These are phyloP conservation scores for Backusella macrospora DNA, from an alignment of 192 early-diverging fungal genomes.

Conservation along the genomic window DNA sequence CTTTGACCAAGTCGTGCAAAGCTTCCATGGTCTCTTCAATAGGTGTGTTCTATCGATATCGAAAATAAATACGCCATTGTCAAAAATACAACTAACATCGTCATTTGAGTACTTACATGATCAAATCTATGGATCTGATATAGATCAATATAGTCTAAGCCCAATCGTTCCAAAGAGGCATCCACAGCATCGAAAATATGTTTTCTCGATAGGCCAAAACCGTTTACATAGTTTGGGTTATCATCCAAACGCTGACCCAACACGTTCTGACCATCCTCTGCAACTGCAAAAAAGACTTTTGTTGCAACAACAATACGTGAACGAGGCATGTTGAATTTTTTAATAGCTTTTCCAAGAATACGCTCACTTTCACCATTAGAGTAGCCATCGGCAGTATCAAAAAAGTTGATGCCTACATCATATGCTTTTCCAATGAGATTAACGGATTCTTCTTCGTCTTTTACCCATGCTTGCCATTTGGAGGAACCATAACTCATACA, in stretches of 20 bases:
- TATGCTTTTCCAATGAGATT: slow-evolving; percentile 38
- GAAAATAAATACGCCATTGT: too few relatives aligned
- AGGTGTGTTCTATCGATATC: slow-evolving; percentile 38
- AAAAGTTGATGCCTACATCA: slow-evolving; percentile 41
- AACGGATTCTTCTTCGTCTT: slow-evolving; percentile 43
- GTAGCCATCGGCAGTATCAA: slow-evolving; percentile 32
- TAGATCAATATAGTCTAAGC: slow-evolving; percentile 51
- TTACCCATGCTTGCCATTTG: slow-evolving; percentile 45
- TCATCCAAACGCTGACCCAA: background rate
- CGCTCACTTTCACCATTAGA: slow-evolving; percentile 35
- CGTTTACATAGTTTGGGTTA: slow-evolving; percentile 15
- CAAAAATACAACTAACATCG: background rate
- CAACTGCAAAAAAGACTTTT: slow-evolving; percentile 37
- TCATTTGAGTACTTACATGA: background rate
- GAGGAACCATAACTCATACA: slow-evolving; percentile 42
- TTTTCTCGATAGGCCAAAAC: slow-evolving; percentile 31
- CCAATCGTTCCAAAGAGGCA: slow-evolving; percentile 32
- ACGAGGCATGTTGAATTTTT: slow-evolving; percentile 39
- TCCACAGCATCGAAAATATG: slow-evolving; percentile 36
- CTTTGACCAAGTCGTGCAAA: slow-evolving; percentile 42
- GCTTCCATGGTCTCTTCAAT: slow-evolving; percentile 47
- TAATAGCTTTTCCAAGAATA: slow-evolving; percentile 39
- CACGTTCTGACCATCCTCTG: background rate
- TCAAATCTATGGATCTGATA: slow-evolving; percentile 52
- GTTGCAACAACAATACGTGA: slow-evolving; percentile 35